phyloP scores from a whole-genome alignment of 805 yeast species.

The Wickerhamomyces sydowiorum region DNA sequence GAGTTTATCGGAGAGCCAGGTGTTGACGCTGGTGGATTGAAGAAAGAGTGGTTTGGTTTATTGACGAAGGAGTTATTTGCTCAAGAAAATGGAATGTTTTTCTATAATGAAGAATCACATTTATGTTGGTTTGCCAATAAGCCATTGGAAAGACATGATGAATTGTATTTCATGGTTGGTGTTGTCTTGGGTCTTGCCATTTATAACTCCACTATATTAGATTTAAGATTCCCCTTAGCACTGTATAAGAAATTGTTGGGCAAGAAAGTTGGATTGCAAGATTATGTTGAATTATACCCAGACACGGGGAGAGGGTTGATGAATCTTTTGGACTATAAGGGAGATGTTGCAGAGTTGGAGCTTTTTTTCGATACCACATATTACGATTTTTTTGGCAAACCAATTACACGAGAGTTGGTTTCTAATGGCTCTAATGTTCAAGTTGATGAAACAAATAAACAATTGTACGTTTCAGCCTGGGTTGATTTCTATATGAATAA shows the following conservation, averaged over 20 bases:
- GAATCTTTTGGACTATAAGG: constrained; percentile 38
- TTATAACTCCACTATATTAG: constrained; percentile 83
- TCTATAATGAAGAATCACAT: constrained; percentile 61
- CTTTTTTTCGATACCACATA: constrained; percentile 59
- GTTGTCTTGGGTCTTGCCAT: constrained; percentile 86
- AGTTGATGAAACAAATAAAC: constrained; percentile 57
- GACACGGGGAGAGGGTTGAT: constrained; percentile 48
- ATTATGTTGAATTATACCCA: constrained; percentile 67
- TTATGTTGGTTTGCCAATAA: constrained; percentile 68
- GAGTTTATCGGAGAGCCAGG: constrained; percentile 89
- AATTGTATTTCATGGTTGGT: constrained; percentile 73
- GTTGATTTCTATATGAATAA: constrained; percentile 53
- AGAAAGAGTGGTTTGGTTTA: constrained; percentile 88
- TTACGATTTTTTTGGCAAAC: constrained; percentile 39
- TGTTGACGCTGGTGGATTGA: constrained; percentile 90
- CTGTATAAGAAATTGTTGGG: constrained; percentile 69
- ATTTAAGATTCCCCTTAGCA: constrained; percentile 69
- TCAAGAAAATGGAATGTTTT: constrained; percentile 63
- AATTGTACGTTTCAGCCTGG: constrained; percentile 57
- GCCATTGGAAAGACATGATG: constrained; percentile 36
- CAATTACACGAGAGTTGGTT: constrained; percentile 44
- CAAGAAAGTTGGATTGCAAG: constrained; percentile 50
- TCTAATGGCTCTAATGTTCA: constrained; percentile 46
- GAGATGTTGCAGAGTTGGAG: constrained; percentile 43
- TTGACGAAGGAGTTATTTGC: constrained; percentile 65